phyloP scores from a whole-genome alignment of 768 basidiomycete genomes.

The Pulveroboletus sp. region DNA sequence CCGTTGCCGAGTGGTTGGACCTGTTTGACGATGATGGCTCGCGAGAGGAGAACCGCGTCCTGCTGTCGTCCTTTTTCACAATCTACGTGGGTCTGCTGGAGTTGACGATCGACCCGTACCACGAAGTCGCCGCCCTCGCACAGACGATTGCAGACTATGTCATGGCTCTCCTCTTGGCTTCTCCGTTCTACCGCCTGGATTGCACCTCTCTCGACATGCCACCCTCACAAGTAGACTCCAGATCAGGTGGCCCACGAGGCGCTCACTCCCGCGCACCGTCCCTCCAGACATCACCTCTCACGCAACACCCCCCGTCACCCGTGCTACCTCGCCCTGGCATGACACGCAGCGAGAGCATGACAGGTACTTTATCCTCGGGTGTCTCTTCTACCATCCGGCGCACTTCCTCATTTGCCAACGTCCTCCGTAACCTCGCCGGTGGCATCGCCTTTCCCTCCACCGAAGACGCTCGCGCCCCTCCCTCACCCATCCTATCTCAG shows the following conservation, averaged over 20 bases:
- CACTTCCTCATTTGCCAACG: conserved; percentile 78
- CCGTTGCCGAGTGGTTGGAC: conserved; percentile 77
- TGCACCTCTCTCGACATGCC: conserved; percentile 57
- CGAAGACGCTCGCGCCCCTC: conserved; percentile 48
- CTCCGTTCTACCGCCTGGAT: conserved; percentile 76
- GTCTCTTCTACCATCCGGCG: conserved; percentile 68
- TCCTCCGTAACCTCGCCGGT: conserved; percentile 64
- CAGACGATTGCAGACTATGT: conserved; percentile 91
- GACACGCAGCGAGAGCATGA: conserved; percentile 58
- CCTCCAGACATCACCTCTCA: conserved; percentile 46
- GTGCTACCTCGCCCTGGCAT: conserved; percentile 46
- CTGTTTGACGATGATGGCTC: conserved; percentile 61
- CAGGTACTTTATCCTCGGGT: conserved; percentile 54
- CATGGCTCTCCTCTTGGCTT: conserved; percentile 84
- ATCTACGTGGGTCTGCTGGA: conserved; percentile 87
- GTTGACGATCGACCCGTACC: conserved; percentile 88
- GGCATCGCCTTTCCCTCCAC: conserved; percentile 65
- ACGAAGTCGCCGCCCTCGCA: conserved; percentile 87
- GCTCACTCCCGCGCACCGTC: conserved; percentile 45
- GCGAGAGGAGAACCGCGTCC: conserved; percentile 74
- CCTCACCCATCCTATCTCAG: conserved; percentile 29
- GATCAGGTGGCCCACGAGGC: conserved; percentile 26
- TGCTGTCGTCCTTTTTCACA: conserved; percentile 91
- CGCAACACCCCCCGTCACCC: conserved; percentile 44
- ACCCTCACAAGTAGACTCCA: conserved; percentile 38